phyloP scores from a whole-genome alignment of 2,329 filamentous ascomycete genomes.

The Elsinoe australis region DNA sequence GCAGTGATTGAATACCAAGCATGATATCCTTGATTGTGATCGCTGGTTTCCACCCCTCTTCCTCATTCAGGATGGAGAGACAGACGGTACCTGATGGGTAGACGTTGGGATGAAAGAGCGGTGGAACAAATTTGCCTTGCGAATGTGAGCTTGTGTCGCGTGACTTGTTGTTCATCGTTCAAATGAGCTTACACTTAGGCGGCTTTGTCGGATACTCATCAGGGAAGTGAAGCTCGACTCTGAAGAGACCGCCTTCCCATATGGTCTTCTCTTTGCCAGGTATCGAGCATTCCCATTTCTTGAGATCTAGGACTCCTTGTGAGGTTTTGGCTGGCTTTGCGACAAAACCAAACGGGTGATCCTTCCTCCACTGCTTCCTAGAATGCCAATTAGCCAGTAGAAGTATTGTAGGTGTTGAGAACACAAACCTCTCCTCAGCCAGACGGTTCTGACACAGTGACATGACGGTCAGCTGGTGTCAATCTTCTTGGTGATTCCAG shows the following conservation, averaged over 20 bases:
- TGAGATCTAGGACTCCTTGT: slow-evolving; percentile 78
- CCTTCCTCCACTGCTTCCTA: slow-evolving; percentile 93
- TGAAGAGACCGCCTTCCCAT: slow-evolving; percentile 97
- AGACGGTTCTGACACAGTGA: slow-evolving; percentile 81
- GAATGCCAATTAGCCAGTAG: slow-evolving; percentile 23
- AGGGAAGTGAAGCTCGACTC: slow-evolving; percentile 84
- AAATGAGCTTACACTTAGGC: slow-evolving; percentile 88
- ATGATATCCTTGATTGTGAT: slow-evolving; percentile 98
- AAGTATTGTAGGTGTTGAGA: not conserved
- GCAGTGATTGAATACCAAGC: slow-evolving; percentile 87
- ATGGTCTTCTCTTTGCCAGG: slow-evolving; percentile 95
- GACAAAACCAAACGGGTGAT: slow-evolving; percentile 97
- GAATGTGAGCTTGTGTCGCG: slow-evolving; percentile 18
- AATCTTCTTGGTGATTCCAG: not conserved
- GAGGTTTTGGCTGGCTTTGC: slow-evolving; percentile 76
- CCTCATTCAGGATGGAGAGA: slow-evolving; percentile 93
- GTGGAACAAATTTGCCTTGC: slow-evolving; percentile 91
- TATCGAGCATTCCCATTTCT: slow-evolving; percentile 93
- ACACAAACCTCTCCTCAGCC: slow-evolving; percentile 72
- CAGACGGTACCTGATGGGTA: slow-evolving; percentile 98
- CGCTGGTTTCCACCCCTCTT: slow-evolving; percentile 96
- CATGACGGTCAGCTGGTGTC: slow-evolving; percentile 45
- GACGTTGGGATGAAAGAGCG: slow-evolving; percentile 96
- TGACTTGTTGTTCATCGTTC: not conserved
- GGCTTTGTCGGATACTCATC: slow-evolving; percentile 99